Evolutionary conservation across 2,329 filamentous ascomycete genomes (phyloP).

Genomic region (Colletotrichum coccodes): DNA sequence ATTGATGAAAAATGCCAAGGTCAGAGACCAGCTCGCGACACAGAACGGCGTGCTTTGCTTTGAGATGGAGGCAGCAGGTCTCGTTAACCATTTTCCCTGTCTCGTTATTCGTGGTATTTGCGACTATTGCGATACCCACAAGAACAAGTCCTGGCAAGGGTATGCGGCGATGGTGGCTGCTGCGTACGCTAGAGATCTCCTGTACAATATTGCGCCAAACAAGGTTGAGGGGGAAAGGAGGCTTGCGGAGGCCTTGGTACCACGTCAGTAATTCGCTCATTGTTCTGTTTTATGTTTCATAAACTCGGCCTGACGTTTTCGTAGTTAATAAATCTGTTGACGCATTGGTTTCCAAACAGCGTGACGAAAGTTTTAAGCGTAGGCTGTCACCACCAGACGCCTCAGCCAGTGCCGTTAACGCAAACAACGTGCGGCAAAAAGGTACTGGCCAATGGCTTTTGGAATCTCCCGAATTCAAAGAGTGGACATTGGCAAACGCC

Average conservation of each 20-base stretch:
- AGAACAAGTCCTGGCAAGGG: slow-evolving; percentile 47
- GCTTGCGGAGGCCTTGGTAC: not conserved
- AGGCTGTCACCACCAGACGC: too few species aligned
- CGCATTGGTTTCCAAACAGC: too few species aligned
- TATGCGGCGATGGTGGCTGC: slow-evolving; percentile 49
- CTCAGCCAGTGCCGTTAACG: too few species aligned
- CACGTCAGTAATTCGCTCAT: not conserved
- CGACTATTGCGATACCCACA: slow-evolving; percentile 52
- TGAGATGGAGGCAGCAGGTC: slow-evolving; percentile 45
- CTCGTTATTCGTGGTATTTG: slow-evolving; percentile 52
- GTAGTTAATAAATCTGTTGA: too few species aligned
- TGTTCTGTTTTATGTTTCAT: too few species aligned
- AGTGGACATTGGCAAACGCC: slow-evolving; percentile 30
- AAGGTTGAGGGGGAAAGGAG: slow-evolving; percentile 30
- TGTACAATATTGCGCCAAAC: slow-evolving; percentile 26
- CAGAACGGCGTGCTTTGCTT: slow-evolving; percentile 37
- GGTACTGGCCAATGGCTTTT: slow-evolving; percentile 33
- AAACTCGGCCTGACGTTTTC: too few species aligned
- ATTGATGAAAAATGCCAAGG: slow-evolving; percentile 46
- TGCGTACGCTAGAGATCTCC: slow-evolving; percentile 35
- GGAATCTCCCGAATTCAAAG: slow-evolving; percentile 3
- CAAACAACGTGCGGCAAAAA: too few species aligned
- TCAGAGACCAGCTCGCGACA: slow-evolving; percentile 41
- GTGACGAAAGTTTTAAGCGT: too few species aligned
- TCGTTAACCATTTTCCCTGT: slow-evolving; percentile 43